Conservation (phyloP, 179 eudicot species). For the Corrigiola litoralis region DNA sequence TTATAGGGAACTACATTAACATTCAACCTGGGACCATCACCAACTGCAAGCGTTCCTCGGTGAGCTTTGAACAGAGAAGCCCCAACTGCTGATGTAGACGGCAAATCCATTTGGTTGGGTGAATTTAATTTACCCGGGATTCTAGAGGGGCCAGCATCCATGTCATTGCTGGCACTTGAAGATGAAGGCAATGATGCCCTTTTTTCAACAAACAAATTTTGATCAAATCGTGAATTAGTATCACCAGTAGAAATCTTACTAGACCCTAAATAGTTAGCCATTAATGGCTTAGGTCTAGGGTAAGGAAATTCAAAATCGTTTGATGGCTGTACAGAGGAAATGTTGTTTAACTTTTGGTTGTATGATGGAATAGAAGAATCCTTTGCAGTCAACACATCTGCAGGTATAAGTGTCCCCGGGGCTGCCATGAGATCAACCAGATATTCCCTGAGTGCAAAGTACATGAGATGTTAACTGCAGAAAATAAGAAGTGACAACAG, state of each 20-base stretch:
- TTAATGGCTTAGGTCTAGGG: slow-evolving; percentile 25
- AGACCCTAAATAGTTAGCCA: slow-evolving; percentile 25
- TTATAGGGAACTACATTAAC: slow-evolving; percentile 75
- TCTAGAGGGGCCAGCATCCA: slow-evolving; percentile 59
- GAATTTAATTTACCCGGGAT: slow-evolving; percentile 31
- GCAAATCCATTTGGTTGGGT: slow-evolving; percentile 49
- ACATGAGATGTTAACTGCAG: slow-evolving; percentile 18
- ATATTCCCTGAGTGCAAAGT: slow-evolving; percentile 63
- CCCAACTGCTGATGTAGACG: slow-evolving; percentile 61
- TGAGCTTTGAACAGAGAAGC: slow-evolving; percentile 72
- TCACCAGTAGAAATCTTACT: slow-evolving; percentile 28
- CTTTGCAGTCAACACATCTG: slow-evolving; percentile 55
- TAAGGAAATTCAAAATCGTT: slow-evolving; percentile 35
- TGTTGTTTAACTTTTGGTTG: slow-evolving; percentile 42
- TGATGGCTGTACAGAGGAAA: slow-evolving; percentile 39
- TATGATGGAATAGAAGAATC: slow-evolving; percentile 45
- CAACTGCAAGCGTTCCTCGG: slow-evolving; percentile 69
- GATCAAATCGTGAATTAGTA: slow-evolving; percentile 21
- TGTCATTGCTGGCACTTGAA: slow-evolving; percentile 32
- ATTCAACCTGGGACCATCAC: slow-evolving; percentile 79
- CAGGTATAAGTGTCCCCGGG: slow-evolving; percentile 92
- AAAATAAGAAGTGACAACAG: background rate
- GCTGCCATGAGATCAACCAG: slow-evolving; percentile 99
- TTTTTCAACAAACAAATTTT: slow-evolving; percentile 31
- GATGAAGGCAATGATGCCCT: slow-evolving; percentile 40